Conservation (phyloP, 78 protist species). For the Corallochytrium limacisporum region DNA sequence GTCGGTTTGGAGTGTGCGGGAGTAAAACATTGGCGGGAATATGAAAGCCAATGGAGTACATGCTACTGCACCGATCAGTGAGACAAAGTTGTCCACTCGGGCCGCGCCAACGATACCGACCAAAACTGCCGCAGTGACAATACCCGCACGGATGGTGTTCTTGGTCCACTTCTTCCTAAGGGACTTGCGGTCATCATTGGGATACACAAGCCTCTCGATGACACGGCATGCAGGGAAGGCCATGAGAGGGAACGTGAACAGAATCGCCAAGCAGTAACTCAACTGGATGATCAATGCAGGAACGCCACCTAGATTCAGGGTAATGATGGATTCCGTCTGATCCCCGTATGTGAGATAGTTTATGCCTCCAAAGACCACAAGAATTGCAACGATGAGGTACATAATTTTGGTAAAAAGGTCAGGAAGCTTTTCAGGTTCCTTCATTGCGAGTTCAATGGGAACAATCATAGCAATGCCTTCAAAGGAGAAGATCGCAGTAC, state of each 20-base stretch:
- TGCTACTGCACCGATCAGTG: constrained; percentile 1
- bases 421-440: background rate
- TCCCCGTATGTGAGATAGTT: background rate
- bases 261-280: constrained; percentile 4
- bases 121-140: background rate
- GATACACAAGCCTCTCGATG: background rate
- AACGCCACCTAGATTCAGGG: constrained; percentile 11
- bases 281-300: background rate
- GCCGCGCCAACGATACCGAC: background rate
- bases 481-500: constrained; percentile 5
- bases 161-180: constrained; percentile 7
- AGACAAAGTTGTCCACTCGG: constrained; percentile 4
- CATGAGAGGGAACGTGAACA: constrained; percentile 16
- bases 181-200: background rate
- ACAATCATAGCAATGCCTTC: constrained; percentile 20
- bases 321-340: constrained; percentile 12
- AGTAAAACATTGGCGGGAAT: constrained; percentile 13
- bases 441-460: constrained; percentile 15
- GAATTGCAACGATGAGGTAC: background rate
- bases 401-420: background rate
- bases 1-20: background rate
- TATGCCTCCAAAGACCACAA: background rate
- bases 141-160: background rate
- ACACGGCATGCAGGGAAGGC: constrained; percentile 1
- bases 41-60: constrained; percentile 23